Base-by-base conservation (phyloP, 768 basidiomycete species). In the Paxillus ammoniavirescens region DNA sequence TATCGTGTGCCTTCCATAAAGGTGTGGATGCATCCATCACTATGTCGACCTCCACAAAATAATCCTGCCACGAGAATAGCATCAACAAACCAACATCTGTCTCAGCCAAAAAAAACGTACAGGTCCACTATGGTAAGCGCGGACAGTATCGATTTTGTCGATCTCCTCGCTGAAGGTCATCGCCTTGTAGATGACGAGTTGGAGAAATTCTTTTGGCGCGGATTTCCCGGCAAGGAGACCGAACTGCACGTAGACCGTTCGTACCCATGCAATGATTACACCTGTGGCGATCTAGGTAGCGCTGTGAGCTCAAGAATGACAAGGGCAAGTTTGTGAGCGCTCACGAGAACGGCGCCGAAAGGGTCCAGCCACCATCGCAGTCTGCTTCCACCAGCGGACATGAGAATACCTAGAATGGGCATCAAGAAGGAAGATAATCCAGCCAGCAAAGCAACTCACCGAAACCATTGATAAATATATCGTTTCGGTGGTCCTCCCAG, bases 401-500 rank as follows among this genome's bases (percentile, higher is more conserved):
- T 91, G 50, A 92, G 81, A 60, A 90, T 79, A 68, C 87, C 88
- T 91, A 59, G 41, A 48, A 49, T 33, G 55, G n/a, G 44, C 36
- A 18, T 58, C 30, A 49, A 28, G 42, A 36, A 30, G 44, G n/a
- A 4, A 12, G 37, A 40, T 0, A 13, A 26, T 17, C n/a, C n/a
- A 35, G 26, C 28, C 28, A 56, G 41, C 21, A 42, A 43, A 28
- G 14, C 28, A 3, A 51, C 77, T 33, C 56, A 87, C 87, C 87
- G 56, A 90, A 88, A 23, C 80, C 74, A 63, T 93, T 93, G 66
- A 93, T 84, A 66, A 83, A 90, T n/a, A 93, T 66, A 63, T 96
- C 96, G 63, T 94, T 98, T 60, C 95, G 78, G 59, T 98, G 95
- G 65, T 98, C 96, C 69, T 97, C 91, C 93, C 93, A 98, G 28